Evolutionary conservation across 345 rosid genomes (phyloP).

Genomic region (Luvunga scandens): DNA sequence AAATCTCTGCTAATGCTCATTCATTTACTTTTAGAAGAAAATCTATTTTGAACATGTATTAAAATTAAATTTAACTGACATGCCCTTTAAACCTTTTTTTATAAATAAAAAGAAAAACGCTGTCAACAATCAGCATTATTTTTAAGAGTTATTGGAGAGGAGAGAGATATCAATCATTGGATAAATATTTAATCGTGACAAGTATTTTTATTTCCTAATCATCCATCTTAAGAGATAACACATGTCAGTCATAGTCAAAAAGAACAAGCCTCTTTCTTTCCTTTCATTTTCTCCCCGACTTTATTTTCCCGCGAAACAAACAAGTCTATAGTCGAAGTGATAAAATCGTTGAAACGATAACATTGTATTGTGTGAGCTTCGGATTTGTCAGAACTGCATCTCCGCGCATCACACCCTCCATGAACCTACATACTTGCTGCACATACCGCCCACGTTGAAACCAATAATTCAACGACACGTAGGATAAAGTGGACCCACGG

Average conservation of each 20-base stretch:
- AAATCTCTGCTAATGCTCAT: too few relatives aligned
- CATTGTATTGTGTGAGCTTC: conserved; percentile 19
- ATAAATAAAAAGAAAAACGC: too few relatives aligned
- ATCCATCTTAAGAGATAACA: neutral
- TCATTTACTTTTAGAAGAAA: too few relatives aligned
- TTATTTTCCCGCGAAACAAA: neutral
- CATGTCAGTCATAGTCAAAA: neutral
- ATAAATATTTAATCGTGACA: neutral
- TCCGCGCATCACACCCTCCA: neutral
- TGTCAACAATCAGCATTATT: too few relatives aligned
- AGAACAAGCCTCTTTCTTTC: neutral
- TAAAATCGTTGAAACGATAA: too few relatives aligned
- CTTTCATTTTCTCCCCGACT: neutral
- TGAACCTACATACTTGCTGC: neutral
- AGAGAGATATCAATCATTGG: too few relatives aligned
- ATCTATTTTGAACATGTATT: too few relatives aligned
- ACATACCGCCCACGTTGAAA: accelerated
- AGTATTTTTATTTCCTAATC: neutral
- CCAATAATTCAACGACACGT: neutral
- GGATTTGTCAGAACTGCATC: neutral
- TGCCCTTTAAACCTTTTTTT: too few relatives aligned
- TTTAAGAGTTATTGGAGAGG: too few relatives aligned
- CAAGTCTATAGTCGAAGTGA: neutral
- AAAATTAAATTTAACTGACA: too few relatives aligned
- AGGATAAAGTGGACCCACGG: accelerated